Conservation (phyloP, 2,329 filamentous ascomycete genomes). For the Harringtonia lauricola region DNA sequence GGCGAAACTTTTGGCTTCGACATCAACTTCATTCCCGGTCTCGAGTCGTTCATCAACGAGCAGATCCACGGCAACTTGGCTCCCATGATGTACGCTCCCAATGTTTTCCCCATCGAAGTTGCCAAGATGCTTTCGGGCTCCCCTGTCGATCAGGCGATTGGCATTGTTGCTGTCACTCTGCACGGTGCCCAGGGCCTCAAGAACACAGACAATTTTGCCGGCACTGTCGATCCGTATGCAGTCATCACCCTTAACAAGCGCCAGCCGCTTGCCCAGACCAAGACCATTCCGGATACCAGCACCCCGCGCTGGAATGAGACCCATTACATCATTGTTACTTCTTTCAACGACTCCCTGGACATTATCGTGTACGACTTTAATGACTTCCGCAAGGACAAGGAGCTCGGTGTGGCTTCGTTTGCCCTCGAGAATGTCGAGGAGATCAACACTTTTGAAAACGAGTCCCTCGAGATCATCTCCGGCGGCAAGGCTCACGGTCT, state of each 20-base stretch:
- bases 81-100: constrained; percentile 97
- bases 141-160: constrained; percentile 89
- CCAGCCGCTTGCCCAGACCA: constrained; percentile 73
- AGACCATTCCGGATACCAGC: constrained; percentile 71
- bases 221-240: constrained; percentile 83
- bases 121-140: constrained; percentile 96
- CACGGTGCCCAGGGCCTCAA: constrained; percentile 88
- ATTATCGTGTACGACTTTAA: constrained; percentile 87
- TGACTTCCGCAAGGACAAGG: constrained; percentile 92
- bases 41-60: constrained; percentile 89
- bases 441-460: constrained; percentile 67
- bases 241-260: constrained; percentile 77
- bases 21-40: constrained; percentile 95
- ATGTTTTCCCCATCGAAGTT: constrained; percentile 96
- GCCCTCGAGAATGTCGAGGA: constrained; percentile 72
- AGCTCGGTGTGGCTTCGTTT: constrained; percentile 81
- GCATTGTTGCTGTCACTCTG: constrained; percentile 82
- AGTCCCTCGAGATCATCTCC: constrained; percentile 71
- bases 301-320: constrained; percentile 96
- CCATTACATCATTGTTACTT: constrained; percentile 87
- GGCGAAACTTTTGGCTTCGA: constrained; percentile 95
- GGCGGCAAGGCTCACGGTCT: constrained; percentile 78
- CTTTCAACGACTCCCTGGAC: constrained; percentile 77
- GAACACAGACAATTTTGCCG: constrained; percentile 88
- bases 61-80: constrained; percentile 89